These are phyloP conservation scores for Thermoascus crustaceus DNA, from an alignment of 2,329 filamentous ascomycete genomes.

Conservation along the genomic window DNA sequence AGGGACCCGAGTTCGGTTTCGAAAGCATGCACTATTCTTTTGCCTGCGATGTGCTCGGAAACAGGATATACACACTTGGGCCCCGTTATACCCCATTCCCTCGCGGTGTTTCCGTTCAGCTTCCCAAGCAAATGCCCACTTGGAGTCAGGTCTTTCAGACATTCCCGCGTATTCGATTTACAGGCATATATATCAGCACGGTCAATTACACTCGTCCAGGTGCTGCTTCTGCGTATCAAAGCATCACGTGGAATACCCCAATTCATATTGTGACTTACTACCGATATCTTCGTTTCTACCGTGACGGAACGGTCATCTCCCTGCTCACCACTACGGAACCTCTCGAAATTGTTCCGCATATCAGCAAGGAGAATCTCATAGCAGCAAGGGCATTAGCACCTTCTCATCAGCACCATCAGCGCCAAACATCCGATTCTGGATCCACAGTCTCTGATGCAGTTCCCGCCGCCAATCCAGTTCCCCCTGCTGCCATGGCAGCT, in stretches of 20 bases:
- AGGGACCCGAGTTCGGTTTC: constrained; percentile 68
- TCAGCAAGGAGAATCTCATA: constrained; percentile 62
- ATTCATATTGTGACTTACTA: constrained; percentile 98
- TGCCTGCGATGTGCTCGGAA: constrained; percentile 51
- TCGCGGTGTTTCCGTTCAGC: constrained; percentile 16
- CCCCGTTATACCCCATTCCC: constrained; percentile 31
- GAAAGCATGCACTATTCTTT: constrained; percentile 75
- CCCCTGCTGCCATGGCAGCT: constrained; percentile 40
- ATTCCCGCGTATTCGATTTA: constrained; percentile 83
- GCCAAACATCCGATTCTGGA: constrained; percentile 37
- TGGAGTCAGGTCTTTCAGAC: constrained; percentile 66
- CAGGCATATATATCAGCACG: constrained; percentile 91
- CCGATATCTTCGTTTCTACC: constrained; percentile 90
- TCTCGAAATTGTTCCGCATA: constrained; percentile 73
- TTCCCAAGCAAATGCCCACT: constrained; percentile 37
- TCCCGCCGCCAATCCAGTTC: constrained; percentile 24
- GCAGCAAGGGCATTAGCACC: constrained; percentile 22
- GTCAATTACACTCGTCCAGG: constrained; percentile 90
- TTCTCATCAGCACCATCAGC: constrained; percentile 28
- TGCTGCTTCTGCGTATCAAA: constrained; percentile 56
- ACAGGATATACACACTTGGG: constrained; percentile 24
- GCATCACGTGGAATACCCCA: constrained; percentile 68
- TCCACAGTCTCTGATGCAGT: constrained; percentile 13
- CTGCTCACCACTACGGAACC: constrained; percentile 76
- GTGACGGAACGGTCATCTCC: constrained; percentile 74